Base-by-base conservation (phyloP, 75 land plant genomes). In the Cunninghamia lanceolata region DNA sequence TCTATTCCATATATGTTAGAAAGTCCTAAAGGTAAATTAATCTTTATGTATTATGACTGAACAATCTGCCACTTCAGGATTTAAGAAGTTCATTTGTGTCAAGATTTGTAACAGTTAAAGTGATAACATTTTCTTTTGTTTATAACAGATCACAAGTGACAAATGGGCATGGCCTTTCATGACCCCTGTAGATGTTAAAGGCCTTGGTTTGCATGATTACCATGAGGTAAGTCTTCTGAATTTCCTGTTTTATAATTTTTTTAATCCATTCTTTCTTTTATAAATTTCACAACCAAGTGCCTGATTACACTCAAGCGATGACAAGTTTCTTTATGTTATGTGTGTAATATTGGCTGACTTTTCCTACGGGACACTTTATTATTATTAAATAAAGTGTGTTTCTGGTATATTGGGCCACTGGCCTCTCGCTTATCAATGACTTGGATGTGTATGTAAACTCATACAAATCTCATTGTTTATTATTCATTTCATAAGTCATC, bases 111-210 rank as follows among this genome's bases (percentile, higher is more conserved):
- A 11, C 8, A 38, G 45, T 80, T 46, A 80, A 45, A 45, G 8
- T 42, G 82, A 80, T 76, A 85, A 32, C 78, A 85, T 28, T 30
- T 32, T 36, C 36, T 35, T 68, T 14, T 25, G 71, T 88, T 34
- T 70, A 77, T 86, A n/a, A 13, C 92, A 97, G 99, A 89, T 97
- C 71, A 89, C 94, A 13, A 93, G 90, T 54, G 95, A 96, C 90
- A 95, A 90, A 84, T 96, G 95, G 95, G 95, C 99, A n/a, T 91
- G 98, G 96, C 95, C 98, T 9, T 97, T 97, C 85, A 89, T 94
- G 94, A 87, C 92, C 21, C 99, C 99, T 39, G 99, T 97, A 40
- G 99, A 97, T 92, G 96, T 95, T 32, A 89, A 96, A 86, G 95
- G 94, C 74, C 94, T 96, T 88, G 90, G 91, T 30, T 85, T 96